Evolutionary conservation across 306 rosid species (phyloP).

Genomic region (Lablab purpureus): DNA sequence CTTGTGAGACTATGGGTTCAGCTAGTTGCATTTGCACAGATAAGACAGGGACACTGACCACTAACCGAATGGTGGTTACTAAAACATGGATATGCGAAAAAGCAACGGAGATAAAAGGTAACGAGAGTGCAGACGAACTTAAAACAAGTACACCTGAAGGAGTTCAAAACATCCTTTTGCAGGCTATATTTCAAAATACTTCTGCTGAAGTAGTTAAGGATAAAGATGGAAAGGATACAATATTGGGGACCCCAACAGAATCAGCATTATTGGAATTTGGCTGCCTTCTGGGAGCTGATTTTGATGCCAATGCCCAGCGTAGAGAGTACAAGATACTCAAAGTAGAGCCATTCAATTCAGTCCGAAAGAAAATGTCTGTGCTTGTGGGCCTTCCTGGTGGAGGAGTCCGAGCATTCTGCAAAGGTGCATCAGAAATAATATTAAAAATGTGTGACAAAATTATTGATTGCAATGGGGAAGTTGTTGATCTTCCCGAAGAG

Average conservation of each 20-base stretch:
- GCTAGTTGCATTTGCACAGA: constrained; percentile 95
- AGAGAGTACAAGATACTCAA: constrained; percentile 63
- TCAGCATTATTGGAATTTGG: constrained; percentile 84
- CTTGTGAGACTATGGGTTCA: constrained; percentile 99
- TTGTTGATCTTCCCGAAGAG: constrained; percentile 63
- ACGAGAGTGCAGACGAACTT: constrained; percentile 57
- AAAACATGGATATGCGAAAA: constrained; percentile 75
- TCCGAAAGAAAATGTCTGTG: constrained; percentile 93
- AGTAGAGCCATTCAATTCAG: constrained; percentile 93
- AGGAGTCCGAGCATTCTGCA: constrained; percentile 77
- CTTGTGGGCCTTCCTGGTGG: constrained; percentile 75
- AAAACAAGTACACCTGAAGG: constrained; percentile 62
- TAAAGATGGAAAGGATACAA: constrained; percentile 68
- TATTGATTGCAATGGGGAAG: constrained; percentile 69
- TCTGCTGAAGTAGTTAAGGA: constrained; percentile 74
- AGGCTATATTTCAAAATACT: constrained; percentile 86
- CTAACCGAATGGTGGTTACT: constrained; percentile 86
- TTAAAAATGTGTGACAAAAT: constrained; percentile 71
- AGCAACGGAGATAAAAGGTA: constrained; percentile 53
- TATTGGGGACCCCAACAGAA: constrained; percentile 93
- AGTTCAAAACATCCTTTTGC: constrained; percentile 62
- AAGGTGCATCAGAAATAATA: constrained; percentile 97
- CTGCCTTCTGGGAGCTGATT: constrained; percentile 77
- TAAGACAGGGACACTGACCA: constrained; percentile 94
- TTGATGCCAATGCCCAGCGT: constrained; percentile 58